These are phyloP conservation scores for Phallus indusiatus DNA, from an alignment of 768 basidiomycete genomes.

Conservation along the genomic window DNA sequence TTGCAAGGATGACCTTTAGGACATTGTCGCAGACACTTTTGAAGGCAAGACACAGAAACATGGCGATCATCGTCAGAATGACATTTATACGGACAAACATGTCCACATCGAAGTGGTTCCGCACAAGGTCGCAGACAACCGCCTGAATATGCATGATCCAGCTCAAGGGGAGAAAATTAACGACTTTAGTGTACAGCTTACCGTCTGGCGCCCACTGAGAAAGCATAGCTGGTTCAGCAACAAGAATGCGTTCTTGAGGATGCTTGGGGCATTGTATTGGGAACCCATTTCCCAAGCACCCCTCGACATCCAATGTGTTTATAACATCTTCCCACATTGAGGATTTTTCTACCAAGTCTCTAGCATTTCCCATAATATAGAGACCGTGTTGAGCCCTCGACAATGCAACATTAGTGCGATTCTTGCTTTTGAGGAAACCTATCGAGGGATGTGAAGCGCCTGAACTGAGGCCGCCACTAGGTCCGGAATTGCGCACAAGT, in stretches of 20 bases:
- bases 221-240: slow-evolving; percentile 45
- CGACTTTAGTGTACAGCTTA: too few relatives aligned
- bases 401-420: slow-evolving; percentile 45
- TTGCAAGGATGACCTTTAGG: slow-evolving; percentile 48
- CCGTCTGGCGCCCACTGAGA: slow-evolving; percentile 37
- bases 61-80: slow-evolving; percentile 54
- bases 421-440: slow-evolving; percentile 51
- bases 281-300: slow-evolving; percentile 39
- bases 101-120: slow-evolving; percentile 47
- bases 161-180: too few relatives aligned
- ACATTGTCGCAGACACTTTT: slow-evolving; percentile 45
- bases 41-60: slow-evolving; percentile 33
- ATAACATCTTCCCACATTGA: neutral
- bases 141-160: slow-evolving; percentile 26
- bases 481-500: slow-evolving; percentile 61
- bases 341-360: slow-evolving; percentile 21
- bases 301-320: slow-evolving; percentile 33
- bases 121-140: slow-evolving; percentile 56
- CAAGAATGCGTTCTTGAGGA: slow-evolving; percentile 28
- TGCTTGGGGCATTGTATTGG: slow-evolving; percentile 53
- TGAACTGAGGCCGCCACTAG: slow-evolving; percentile 24
- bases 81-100: slow-evolving; percentile 57
- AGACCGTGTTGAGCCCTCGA: slow-evolving; percentile 69
- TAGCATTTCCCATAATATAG: slow-evolving; percentile 65
- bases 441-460: slow-evolving; percentile 27